Percentiles rank a stretch among this genome's conserved stretches.
Conservation (phyloP, 176 grass and related monocot species). For the Hyparrhenia diplandra region DNA sequence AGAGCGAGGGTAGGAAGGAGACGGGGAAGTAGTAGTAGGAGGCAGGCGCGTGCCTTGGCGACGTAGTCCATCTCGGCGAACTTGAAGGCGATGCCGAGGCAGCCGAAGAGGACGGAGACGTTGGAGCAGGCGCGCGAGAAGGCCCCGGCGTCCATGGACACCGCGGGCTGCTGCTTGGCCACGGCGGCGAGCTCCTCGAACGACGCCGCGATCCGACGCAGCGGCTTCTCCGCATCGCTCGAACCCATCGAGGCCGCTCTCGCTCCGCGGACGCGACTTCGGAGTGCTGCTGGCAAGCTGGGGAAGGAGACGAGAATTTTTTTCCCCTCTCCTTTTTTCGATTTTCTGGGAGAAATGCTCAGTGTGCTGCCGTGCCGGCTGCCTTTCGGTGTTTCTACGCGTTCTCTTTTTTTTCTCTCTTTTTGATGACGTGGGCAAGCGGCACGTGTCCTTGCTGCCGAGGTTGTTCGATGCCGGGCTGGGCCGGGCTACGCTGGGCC, state of each 20-base stretch:
- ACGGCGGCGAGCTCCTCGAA: constrained; percentile 69
- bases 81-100: constrained; percentile 93
- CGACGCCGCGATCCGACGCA: constrained; percentile 64
- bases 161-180: constrained; percentile 24
- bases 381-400: constrained; percentile 19
- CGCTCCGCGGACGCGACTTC: not conserved
- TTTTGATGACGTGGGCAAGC: too few relatives aligned
- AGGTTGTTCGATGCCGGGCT: not conserved
- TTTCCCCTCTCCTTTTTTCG: too few relatives aligned
- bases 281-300: not conserved
- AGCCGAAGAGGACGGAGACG: constrained; percentile 92
- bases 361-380: too few relatives aligned
- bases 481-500: not conserved
- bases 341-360: not conserved
- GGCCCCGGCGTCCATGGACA: constrained; percentile 45
- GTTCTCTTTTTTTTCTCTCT: not conserved
- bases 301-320: not conserved
- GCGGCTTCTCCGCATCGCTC: constrained; percentile 60
- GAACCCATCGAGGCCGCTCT: constrained; percentile 34
- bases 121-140: constrained; percentile 79
- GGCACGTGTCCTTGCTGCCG: not conserved
- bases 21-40: not conserved
- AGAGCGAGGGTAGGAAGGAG: not conserved
- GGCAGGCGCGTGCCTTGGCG: constrained; percentile 52
- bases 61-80: constrained; percentile 99